phyloP scores from a whole-genome alignment of 139 green algal species.

The Pycnococcus provasolii region DNA sequence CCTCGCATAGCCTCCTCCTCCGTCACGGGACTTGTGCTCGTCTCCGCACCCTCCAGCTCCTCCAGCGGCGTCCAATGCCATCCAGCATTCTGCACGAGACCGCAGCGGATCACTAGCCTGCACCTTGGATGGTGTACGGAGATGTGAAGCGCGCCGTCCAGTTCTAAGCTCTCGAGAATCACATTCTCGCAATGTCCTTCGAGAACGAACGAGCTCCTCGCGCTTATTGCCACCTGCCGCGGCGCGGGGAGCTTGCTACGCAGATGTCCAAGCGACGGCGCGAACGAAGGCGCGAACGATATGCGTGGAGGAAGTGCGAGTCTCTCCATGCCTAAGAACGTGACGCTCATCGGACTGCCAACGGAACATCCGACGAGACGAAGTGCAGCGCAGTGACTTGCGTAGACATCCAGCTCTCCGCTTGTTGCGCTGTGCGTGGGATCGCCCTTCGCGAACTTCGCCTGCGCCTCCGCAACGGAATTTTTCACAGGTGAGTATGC shows the following conservation, averaged over 20 bases:
- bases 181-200: slow-evolving; percentile 43
- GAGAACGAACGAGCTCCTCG: slow-evolving; percentile 49
- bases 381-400: slow-evolving; percentile 40
- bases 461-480: slow-evolving; percentile 60
- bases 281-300: slow-evolving; percentile 7
- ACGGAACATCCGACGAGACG: not conserved
- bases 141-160: slow-evolving; percentile 72
- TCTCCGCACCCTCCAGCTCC: too few species aligned
- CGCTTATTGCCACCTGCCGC: not conserved
- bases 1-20: too few species aligned
- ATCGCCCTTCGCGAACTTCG: slow-evolving; percentile 63
- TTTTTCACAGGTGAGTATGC: slow-evolving; percentile 97
- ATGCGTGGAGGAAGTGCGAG: slow-evolving; percentile 1
- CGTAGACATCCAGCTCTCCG: slow-evolving; percentile 70
- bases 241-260: slow-evolving; percentile 32
- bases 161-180: slow-evolving; percentile 33
- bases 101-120: too few species aligned
- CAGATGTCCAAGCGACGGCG: slow-evolving; percentile 19
- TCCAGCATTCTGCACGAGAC: too few species aligned
- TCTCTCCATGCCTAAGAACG: slow-evolving; percentile 1
- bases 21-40: too few species aligned
- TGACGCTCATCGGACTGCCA: not conserved
- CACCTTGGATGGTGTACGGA: too few species aligned
- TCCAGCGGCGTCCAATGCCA: too few species aligned
- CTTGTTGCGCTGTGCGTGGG: slow-evolving; percentile 81